Conservation (phyloP, 768 basidiomycete genomes). For the Tulasnella sp. region DNA sequence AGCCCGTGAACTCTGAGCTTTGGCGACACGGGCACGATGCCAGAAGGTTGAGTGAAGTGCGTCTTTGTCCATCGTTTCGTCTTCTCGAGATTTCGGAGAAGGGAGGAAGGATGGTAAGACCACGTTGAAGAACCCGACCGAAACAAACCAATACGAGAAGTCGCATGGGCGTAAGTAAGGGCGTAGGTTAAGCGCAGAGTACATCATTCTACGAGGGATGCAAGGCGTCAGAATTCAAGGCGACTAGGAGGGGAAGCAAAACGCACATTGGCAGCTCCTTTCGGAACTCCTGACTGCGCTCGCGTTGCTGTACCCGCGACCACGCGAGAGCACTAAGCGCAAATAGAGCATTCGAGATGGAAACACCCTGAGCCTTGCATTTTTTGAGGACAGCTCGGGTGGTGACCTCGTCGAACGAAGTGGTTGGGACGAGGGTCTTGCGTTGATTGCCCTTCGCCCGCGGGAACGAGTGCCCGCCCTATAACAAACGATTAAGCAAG, state of each 20-base stretch:
- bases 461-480: constrained; percentile 80
- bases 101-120: constrained; percentile 75
- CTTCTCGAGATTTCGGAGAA: constrained; percentile 41
- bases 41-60: constrained; percentile 57
- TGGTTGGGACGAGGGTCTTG: constrained; percentile 57
- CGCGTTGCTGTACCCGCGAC: constrained; percentile 45
- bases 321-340: constrained; percentile 46
- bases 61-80: not conserved
- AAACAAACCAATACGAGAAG: constrained; percentile 78
- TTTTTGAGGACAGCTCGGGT: constrained; percentile 39
- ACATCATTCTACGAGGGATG: constrained; percentile 64
- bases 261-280: constrained; percentile 55
- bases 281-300: constrained; percentile 55
- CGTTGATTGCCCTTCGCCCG: constrained; percentile 44
- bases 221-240: not conserved
- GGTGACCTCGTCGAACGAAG: constrained; percentile 22
- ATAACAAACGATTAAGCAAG: not conserved
- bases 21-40: constrained; percentile 71
- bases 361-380: constrained; percentile 45
- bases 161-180: constrained; percentile 50
- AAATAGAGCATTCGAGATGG: constrained; percentile 47
- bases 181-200: constrained; percentile 81
- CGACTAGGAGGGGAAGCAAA: not conserved
- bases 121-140: constrained; percentile 83
- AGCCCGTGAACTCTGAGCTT: constrained; percentile 65